phyloP scores from a whole-genome alignment of 2,329 filamentous ascomycete species.

The Fusarium tanahbumbuense region DNA sequence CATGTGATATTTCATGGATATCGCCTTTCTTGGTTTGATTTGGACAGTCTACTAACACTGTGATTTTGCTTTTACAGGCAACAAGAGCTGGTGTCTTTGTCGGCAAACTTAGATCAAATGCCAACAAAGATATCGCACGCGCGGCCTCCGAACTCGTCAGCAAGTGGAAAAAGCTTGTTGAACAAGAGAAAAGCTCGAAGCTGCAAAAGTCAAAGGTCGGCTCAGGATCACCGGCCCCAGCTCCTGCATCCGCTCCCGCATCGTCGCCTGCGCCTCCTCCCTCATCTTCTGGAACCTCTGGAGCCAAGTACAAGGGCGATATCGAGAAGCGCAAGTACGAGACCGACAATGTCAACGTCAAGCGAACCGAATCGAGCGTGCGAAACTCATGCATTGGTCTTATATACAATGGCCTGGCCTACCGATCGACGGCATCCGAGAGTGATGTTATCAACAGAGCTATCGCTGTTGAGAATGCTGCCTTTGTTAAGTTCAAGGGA shows the following conservation, averaged over 20 bases:
- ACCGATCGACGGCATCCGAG: conserved; percentile 75
- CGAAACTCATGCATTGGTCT: conserved; percentile 90
- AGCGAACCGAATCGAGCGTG: conserved; percentile 77
- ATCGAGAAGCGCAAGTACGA: conserved; percentile 85
- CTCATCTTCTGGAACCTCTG: conserved; percentile 53
- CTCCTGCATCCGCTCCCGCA: conserved; percentile 66
- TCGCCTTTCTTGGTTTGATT: neutral
- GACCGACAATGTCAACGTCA: conserved; percentile 81
- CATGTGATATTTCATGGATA: neutral
- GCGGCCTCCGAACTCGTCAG: conserved; percentile 84
- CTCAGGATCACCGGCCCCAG: conserved; percentile 54
- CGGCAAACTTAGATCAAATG: conserved; percentile 80
- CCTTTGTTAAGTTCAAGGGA: conserved; percentile 75
- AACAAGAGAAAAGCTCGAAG: conserved; percentile 67
- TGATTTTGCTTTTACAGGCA: conserved; percentile 58
- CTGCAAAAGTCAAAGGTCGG: conserved; percentile 56
- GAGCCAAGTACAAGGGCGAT: conserved; percentile 68
- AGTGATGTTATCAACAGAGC: conserved; percentile 78
- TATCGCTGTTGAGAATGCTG: conserved; percentile 85
- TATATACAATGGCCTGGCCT: conserved; percentile 89
- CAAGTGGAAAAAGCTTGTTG: conserved; percentile 87
- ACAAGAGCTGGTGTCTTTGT: conserved; percentile 94
- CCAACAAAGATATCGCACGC: conserved; percentile 83
- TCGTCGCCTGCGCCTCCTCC: conserved; percentile 62
- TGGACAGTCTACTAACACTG: conserved; percentile 22